Conservation (phyloP, 2,329 filamentous ascomycete genomes). For the Bipolaris cookei region DNA sequence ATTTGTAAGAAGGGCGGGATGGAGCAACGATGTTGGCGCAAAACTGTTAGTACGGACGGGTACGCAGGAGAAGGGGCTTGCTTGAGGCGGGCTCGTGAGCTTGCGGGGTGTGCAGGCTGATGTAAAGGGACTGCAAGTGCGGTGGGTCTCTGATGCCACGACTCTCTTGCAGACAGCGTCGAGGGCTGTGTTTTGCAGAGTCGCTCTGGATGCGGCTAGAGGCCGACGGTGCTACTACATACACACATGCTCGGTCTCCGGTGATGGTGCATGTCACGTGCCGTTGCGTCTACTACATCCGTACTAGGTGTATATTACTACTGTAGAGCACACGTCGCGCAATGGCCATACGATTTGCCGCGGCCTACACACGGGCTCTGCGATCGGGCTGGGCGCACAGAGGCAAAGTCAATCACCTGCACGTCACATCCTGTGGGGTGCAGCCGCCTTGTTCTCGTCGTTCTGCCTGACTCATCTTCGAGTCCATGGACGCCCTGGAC, state of each 20-base stretch:
- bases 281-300: not conserved
- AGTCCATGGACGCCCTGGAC: slow-evolving; percentile 4
- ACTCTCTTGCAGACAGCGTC: slow-evolving; percentile 7
- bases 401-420: slow-evolving; percentile 25
- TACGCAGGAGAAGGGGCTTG: slow-evolving; percentile 19
- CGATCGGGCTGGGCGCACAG: slow-evolving; percentile 19
- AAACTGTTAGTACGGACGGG: slow-evolving; percentile 16
- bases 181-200: not conserved
- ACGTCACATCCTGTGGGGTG: slow-evolving; percentile 32
- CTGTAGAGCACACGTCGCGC: not conserved
- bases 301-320: too few relatives aligned
- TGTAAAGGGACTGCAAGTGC: slow-evolving; percentile 6
- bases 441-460: slow-evolving; percentile 37
- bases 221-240: not conserved
- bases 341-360: slow-evolving; percentile 11
- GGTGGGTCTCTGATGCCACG: slow-evolving; percentile 24
- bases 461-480: slow-evolving; percentile 30
- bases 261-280: slow-evolving; percentile 20
- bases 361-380: slow-evolving; percentile 1
- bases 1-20: slow-evolving; percentile 21
- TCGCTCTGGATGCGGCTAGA: slow-evolving; percentile 2
- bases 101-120: slow-evolving; percentile 24
- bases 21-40: slow-evolving; percentile 24
- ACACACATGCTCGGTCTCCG: not conserved
- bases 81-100: slow-evolving; percentile 19